These are phyloP conservation scores for Quercus rubra DNA, from an alignment of 306 rosid genomes.

Conservation along the genomic window DNA sequence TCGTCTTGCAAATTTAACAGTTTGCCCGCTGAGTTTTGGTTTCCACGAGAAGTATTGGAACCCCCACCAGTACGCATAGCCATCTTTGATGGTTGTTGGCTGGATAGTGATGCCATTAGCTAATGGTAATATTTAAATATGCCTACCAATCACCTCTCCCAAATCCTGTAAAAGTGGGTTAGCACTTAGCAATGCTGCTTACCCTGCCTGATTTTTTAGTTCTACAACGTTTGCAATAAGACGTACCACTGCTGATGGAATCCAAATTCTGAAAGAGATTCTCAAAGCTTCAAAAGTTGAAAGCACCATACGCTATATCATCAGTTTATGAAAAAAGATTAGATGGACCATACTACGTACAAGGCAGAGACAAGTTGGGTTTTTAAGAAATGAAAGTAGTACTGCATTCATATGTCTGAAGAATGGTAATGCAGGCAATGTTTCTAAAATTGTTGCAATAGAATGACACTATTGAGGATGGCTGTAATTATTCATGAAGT, in stretches of 20 bases:
- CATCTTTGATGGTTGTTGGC: constrained; percentile 67
- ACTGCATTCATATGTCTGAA: background rate
- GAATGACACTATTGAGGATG: background rate
- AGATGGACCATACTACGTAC: background rate
- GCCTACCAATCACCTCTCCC: too few relatives aligned
- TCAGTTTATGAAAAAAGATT: background rate
- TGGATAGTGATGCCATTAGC: constrained; percentile 44
- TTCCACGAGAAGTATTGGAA: constrained; percentile 33
- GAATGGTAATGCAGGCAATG: background rate
- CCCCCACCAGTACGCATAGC: constrained; percentile 41
- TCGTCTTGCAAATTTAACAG: constrained; percentile 73
- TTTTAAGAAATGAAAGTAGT: background rate
- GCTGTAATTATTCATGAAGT: background rate
- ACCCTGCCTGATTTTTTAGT: background rate
- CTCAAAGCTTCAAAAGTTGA: background rate
- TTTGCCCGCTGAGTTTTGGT: constrained; percentile 38
- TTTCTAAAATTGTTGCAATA: background rate
- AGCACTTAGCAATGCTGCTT: background rate
- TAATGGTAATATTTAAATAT: background rate
- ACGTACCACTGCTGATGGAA: background rate
- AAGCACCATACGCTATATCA: background rate
- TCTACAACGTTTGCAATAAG: background rate
- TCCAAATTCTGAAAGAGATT: too few relatives aligned
- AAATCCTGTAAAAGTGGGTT: too few relatives aligned
- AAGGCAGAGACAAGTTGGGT: background rate